Evolutionary conservation across 108 stramenopile genomes (phyloP), one percentile per base, ranked within the genome.

Genomic region (Stephanodiscus minutulus): DNA sequence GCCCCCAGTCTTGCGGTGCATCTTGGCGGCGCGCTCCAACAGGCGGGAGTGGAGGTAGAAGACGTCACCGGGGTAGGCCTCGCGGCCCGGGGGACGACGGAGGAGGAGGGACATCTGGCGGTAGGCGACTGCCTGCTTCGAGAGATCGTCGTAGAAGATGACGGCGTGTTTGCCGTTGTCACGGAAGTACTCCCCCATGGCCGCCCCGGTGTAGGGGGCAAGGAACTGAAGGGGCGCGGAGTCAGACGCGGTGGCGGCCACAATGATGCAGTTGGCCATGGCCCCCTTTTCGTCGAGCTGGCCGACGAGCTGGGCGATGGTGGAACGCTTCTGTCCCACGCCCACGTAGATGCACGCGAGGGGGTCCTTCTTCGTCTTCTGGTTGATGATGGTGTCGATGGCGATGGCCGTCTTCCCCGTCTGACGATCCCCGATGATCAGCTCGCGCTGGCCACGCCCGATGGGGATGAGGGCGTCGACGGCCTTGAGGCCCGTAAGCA

Each of bases 11-110:
- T 86, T 89, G 82, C 93, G 86, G 85, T 96, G 93, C 96, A 99
- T 96, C 97, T 99, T 99, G 82, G 98, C 97, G 59, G 98, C 97
- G 86, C 98, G 97, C 89, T 99, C 98, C 61, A 99, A 91, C 69
- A 99, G 97, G 82, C 98, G 98, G 64, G 97, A 98, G 95, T 99
- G 98, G 66, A 99, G 94, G 97, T 99, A 99, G 93, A 99, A 99
- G 61, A 99, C 98, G 75, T 99, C 98, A 73, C 98, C 98, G 50
- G 97, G 98, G 96, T 99, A 99, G 70, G 98, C 98, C 93, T 99
- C 98, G 84, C 98, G 98, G 72, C 98, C 98, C 65, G 98, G 98
- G 78, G 98, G 98, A 92, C 98, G 98, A 92, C 98, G 97, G 82
- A 99, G 97, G 75, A 99, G 91, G 66, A 99, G 92, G 44, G 98